Evolutionary conservation across 306 rosid genomes (phyloP).

Genomic region (Hippophae rhamnoides): DNA sequence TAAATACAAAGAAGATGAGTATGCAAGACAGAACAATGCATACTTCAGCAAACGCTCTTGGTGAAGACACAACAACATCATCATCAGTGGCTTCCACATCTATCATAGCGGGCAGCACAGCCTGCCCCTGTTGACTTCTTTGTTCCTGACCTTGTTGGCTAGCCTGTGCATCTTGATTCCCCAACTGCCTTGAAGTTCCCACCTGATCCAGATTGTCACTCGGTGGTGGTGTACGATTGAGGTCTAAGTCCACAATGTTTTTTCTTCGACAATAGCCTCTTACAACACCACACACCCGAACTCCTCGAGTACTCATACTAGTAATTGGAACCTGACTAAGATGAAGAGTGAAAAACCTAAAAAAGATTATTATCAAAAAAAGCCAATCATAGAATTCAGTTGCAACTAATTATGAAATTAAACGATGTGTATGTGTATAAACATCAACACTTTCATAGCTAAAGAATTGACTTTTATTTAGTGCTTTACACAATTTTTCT

Average conservation of each 20-base stretch:
- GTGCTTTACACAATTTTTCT: too few relatives aligned
- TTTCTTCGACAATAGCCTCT: constrained; percentile 38
- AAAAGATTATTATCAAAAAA: too few relatives aligned
- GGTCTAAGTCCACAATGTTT: constrained; percentile 29
- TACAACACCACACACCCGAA: constrained; percentile 15
- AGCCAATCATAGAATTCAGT: too few relatives aligned
- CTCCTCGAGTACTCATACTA: constrained; percentile 32
- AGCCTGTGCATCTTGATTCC: constrained; percentile 15
- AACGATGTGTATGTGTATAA: too few relatives aligned
- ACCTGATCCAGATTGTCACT: constrained; percentile 32
- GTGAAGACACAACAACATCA: constrained; percentile 65
- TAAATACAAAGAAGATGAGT: constrained; percentile 1
- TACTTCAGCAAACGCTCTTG: constrained; percentile 82
- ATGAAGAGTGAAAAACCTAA: too few relatives aligned
- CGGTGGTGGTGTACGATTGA: constrained; percentile 44
- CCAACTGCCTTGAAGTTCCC: constrained; percentile 29
- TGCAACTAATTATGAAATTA: too few relatives aligned
- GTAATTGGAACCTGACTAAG: background rate
- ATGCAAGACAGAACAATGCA: background rate
- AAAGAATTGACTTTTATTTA: too few relatives aligned
- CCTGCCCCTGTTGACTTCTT: constrained; percentile 18
- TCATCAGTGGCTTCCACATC: constrained; percentile 89
- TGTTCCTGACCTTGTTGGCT: constrained; percentile 19
- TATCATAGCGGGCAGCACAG: constrained; percentile 32
- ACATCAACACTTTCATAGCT: too few relatives aligned